Base-by-base conservation (phyloP, 2,329 filamentous ascomycete genomes). In the Penicillium sp. region DNA sequence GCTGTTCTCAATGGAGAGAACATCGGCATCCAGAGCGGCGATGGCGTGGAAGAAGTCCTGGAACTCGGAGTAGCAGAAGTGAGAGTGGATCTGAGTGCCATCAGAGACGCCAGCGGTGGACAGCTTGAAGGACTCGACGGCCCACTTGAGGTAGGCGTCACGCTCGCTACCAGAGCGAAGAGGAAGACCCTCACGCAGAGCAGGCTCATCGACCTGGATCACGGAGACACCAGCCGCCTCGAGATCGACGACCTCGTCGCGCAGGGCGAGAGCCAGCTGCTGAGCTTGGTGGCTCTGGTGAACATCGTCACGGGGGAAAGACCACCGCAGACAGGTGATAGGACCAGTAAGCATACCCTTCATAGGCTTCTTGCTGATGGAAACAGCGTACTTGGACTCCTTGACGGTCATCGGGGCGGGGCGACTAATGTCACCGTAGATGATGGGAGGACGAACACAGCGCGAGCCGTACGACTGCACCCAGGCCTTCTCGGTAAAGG, bases 61-160 rank as follows among this genome's bases (percentile, higher is more conserved):
- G 89, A 98, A 98, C 83, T 98, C 93, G 46, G 93, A 97, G 86
- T 98, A 98, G 78, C 93, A 98, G 88, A 98, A 98, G 82, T 98
- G 93, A 58, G 91, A 96, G 87, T 98, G 93, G 75, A 98, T 96
- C 83, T 98, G 93, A 63, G 93, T 98, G 52, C 87, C 88, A 76
- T 98, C 89, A 78, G 90, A 78, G 55, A 98, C 92, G 73, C 90
- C 93, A 54, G 90, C 85, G 66, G 91, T 95, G 61, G 92, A 86
- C 62, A 98, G 89, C 74, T 89, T 90, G 90, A 98, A 98, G 66
- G 91, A 90, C 79, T 95, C 86, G 68, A 98, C 93, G 54, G 93
- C 93, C 93, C 93, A 98, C 66, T 87, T 80, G 63, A 98, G 86
- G 84, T 98, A 98, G 69, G 89, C 89, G 73, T 95, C 89, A 72